phyloP scores from a whole-genome alignment of 2,329 filamentous ascomycete genomes.

The Clonostachys chloroleuca region DNA sequence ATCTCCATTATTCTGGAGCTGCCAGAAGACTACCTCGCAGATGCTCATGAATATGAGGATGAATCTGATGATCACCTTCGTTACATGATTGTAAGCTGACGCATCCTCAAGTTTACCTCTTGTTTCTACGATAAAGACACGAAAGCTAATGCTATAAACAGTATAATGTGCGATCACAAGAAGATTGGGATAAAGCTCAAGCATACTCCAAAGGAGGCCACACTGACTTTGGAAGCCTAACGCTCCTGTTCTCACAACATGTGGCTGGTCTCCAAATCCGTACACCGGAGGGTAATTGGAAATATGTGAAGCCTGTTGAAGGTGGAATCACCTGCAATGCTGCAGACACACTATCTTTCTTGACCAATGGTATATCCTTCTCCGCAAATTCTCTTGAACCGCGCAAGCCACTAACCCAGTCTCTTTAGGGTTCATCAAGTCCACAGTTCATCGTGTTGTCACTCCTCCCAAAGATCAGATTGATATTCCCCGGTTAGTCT shows the following conservation, averaged over 20 bases:
- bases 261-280: constrained; percentile 48
- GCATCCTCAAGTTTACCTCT: constrained; percentile 14
- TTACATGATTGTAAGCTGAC: constrained; percentile 48
- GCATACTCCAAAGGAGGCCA: constrained; percentile 16
- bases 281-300: constrained; percentile 28
- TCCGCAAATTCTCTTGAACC: too few species aligned
- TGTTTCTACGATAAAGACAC: too few species aligned
- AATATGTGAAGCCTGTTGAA: constrained; percentile 35
- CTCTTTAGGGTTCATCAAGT: constrained; percentile 17
- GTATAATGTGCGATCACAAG: constrained; percentile 15
- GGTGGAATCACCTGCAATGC: constrained; percentile 40
- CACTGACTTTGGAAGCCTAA: constrained; percentile 47
- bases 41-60: constrained; percentile 44
- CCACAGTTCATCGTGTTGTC: constrained; percentile 26
- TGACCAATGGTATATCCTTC: constrained; percentile 7
- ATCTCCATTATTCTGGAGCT: constrained; percentile 47
- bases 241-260: constrained; percentile 48
- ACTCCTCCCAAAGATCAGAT: constrained; percentile 25
- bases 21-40: constrained; percentile 45
- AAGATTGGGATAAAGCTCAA: not conserved
- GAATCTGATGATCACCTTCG: constrained; percentile 49
- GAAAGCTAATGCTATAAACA: too few species aligned
- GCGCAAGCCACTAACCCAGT: too few species aligned
- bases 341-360: constrained; percentile 20
- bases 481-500: constrained; percentile 19